Evolutionary conservation across 140 eudicot genomes (phyloP).

Genomic region (Senecio squalidus): DNA sequence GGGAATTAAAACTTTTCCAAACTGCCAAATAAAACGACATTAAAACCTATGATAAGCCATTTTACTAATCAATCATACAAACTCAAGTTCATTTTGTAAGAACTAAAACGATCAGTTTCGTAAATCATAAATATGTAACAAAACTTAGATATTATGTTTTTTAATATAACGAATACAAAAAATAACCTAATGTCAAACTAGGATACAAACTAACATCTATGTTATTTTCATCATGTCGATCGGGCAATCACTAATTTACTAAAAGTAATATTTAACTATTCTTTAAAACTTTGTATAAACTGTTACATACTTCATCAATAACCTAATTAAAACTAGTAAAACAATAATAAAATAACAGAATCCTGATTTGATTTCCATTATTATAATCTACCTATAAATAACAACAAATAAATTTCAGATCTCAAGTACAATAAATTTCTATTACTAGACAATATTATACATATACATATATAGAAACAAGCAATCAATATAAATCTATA

Average conservation of each 20-base stretch:
- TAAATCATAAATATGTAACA: background rate
- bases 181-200: background rate
- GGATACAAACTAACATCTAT: background rate
- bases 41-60: background rate
- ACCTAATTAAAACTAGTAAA: background rate
- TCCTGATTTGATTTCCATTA: slow-evolving; percentile 11
- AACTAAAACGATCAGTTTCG: background rate
- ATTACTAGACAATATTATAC: background rate
- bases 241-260: too few species aligned
- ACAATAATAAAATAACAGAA: background rate
- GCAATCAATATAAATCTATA: background rate
- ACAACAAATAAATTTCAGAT: background rate
- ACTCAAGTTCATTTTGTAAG: background rate
- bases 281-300: too few species aligned
- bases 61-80: background rate
- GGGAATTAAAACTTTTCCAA: slow-evolving; percentile 39
- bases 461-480: background rate
- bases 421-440: background rate
- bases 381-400: background rate
- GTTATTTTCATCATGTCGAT: too few species aligned
- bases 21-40: slow-evolving; percentile 28
- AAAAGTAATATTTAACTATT: too few species aligned
- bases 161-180: background rate
- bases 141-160: too few species aligned
- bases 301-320: background rate